A percentile compares a stretch with the other conserved stretches of the same genome.
phyloP scores from a whole-genome alignment of 2,329 filamentous ascomycete genomes.

The Ophiostoma montium region DNA sequence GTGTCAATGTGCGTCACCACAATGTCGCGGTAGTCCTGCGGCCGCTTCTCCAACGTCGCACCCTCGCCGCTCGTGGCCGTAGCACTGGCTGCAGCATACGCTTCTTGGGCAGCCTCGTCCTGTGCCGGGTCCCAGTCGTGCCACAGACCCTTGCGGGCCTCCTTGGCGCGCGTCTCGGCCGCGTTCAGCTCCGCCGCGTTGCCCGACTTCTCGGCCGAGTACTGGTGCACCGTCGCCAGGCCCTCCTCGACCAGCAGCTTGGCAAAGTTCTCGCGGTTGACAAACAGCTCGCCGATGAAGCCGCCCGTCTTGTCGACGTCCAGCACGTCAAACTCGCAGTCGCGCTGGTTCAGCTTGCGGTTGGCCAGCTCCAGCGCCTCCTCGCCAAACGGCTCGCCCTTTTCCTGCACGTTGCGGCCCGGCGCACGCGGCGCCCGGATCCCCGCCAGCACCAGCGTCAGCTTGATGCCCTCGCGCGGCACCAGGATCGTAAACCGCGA shows the following conservation, averaged over 20 bases:
- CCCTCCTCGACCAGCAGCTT: slow-evolving; percentile 90
- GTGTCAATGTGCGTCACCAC: slow-evolving; percentile 81
- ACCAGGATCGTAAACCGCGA: slow-evolving; percentile 87
- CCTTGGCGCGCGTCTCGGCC: slow-evolving; percentile 81
- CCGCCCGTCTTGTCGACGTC: slow-evolving; percentile 93
- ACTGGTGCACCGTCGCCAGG: slow-evolving; percentile 79
- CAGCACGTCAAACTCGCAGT: slow-evolving; percentile 90
- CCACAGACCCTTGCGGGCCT: slow-evolving; percentile 78
- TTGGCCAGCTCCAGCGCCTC: slow-evolving; percentile 89
- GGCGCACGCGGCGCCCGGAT: slow-evolving; percentile 84
- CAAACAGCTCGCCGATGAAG: slow-evolving; percentile 88
- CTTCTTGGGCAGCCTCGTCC: slow-evolving; percentile 47
- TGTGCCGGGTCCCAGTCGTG: slow-evolving; percentile 86
- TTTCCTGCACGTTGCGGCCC: slow-evolving; percentile 57
- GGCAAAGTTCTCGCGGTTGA: slow-evolving; percentile 91
- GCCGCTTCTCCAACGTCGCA: slow-evolving; percentile 48
- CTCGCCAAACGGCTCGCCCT: slow-evolving; percentile 85
- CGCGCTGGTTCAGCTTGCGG: slow-evolving; percentile 77
- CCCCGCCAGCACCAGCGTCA: slow-evolving; percentile 87
- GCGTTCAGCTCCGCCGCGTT: slow-evolving; percentile 77
- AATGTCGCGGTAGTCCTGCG: slow-evolving; percentile 79
- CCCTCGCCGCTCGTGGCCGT: slow-evolving; percentile 29
- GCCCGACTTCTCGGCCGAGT: slow-evolving; percentile 90
- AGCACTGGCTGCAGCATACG: slow-evolving; percentile 30
- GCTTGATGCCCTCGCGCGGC: slow-evolving; percentile 82